Percentiles rank a stretch among this genome's conserved stretches.
Conservation (phyloP, 83 land plant genomes). For the Thuja plicata region DNA sequence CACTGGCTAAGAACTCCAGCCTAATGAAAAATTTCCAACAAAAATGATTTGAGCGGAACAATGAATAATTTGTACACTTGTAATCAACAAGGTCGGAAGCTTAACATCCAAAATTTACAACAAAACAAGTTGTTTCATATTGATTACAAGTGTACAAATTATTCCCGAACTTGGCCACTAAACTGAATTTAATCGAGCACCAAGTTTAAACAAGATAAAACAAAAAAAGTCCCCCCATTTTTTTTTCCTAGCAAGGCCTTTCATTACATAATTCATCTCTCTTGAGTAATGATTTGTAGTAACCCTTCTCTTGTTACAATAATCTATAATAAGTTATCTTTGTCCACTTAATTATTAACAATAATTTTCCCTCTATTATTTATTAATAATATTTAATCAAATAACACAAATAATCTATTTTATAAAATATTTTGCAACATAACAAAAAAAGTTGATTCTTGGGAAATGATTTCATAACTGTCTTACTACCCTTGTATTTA, state of each 20-base stretch:
- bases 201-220: not conserved
- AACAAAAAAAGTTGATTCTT: too few relatives aligned
- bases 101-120: not conserved
- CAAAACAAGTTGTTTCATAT: not conserved
- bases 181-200: not conserved
- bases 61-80: not conserved
- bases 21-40: not conserved
- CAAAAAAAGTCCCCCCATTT: not conserved
- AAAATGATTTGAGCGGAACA: not conserved
- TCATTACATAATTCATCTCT: too few relatives aligned
- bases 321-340: too few relatives aligned
- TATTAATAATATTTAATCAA: too few relatives aligned
- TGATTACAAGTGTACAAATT: not conserved
- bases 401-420: too few relatives aligned
- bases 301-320: too few relatives aligned
- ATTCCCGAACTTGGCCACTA: not conserved
- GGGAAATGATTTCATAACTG: too few relatives aligned
- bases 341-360: too few relatives aligned
- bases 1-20: not conserved
- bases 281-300: too few relatives aligned
- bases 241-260: not conserved
- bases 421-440: too few relatives aligned
- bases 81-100: not conserved
- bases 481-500: too few relatives aligned
- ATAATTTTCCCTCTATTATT: too few relatives aligned